Evolutionary conservation across 768 basidiomycete species (phyloP), one percentile per base, ranked within the genome.

Genomic region (Amanita brunnescens): DNA sequence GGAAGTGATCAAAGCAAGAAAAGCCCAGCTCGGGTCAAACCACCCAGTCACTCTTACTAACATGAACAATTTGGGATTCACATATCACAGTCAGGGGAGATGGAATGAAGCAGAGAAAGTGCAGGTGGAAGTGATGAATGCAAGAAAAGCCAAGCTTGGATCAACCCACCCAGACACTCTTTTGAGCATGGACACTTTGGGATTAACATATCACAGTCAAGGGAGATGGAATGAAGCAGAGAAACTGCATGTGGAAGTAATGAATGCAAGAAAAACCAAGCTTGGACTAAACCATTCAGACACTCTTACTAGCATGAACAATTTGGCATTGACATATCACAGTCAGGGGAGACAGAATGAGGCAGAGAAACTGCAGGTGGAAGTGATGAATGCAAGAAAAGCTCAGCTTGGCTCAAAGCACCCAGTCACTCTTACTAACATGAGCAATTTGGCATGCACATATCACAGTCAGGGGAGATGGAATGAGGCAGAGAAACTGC

Each of bases 21-120:
- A 29, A 32, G 9, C 30, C n/a, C 29, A 18, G n/a, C n/a, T 29
- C 30, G 44, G 44, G 16, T 6, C 10, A 14, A 16, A 45, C 16
- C 24, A 45, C 46, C 26, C 8, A 20, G 26, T 16, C 4, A 52
- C 51, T 13, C 32, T 52, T 21, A 8, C 5, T 5, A 14, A 14
- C 52, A 47, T 53, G 37, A 12, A 44, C 21, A 37, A 18, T 32
- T 24, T 53, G 32, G 52, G 45, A 47, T 6, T n/a, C n/a, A 14
- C 23, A 53, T 30, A 29, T 47, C n/a, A 37, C 29, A 24, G 35
- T n/a, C 12, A 14, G 13, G 35, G 35, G 8, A 35, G n/a, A 35
- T 13, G 35, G 35, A 13, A 14, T 14, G n/a, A 35, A 5, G 35
- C 35, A 14, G 40, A 41, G 40, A 20, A 41, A 18, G 7, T 41